Conservation (phyloP, 345 rosid species). For the Citrus reticulata region DNA sequence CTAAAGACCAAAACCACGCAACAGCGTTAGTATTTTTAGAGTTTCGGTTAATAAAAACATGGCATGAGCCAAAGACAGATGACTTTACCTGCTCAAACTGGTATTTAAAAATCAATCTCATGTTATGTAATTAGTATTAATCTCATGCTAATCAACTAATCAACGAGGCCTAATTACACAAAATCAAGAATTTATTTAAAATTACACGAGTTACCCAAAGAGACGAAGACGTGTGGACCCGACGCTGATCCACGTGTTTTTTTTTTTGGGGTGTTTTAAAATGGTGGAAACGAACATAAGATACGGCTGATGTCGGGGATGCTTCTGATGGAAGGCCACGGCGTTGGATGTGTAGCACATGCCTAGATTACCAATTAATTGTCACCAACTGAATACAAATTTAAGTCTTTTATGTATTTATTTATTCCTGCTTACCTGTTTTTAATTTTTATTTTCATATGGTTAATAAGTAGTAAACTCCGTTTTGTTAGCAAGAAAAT, state of each 20-base stretch:
- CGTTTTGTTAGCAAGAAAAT: background rate
- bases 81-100: conserved; percentile 16
- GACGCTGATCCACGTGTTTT: conserved; percentile 12
- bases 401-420: background rate
- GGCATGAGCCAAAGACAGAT: conserved; percentile 18
- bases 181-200: background rate
- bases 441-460: background rate
- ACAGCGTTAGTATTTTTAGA: background rate
- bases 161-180: background rate
- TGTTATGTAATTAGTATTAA: too few relatives aligned
- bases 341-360: conserved; percentile 42
- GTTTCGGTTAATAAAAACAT: conserved; percentile 16
- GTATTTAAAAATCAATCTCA: background rate
- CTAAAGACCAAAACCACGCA: conserved; percentile 10
- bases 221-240: conserved; percentile 25
- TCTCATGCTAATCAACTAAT: background rate
- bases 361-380: conserved; percentile 9
- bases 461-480: background rate
- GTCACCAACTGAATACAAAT: conserved; percentile 9
- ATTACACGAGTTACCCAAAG: conserved; percentile 8
- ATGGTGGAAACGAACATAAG: conserved; percentile 24
- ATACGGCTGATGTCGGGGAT: conserved; percentile 47
- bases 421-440: background rate
- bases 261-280: too few relatives aligned
- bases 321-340: conserved; percentile 36